phyloP scores from a whole-genome alignment of 495 filamentous ascomycete species.

The Penicillium taxi region DNA sequence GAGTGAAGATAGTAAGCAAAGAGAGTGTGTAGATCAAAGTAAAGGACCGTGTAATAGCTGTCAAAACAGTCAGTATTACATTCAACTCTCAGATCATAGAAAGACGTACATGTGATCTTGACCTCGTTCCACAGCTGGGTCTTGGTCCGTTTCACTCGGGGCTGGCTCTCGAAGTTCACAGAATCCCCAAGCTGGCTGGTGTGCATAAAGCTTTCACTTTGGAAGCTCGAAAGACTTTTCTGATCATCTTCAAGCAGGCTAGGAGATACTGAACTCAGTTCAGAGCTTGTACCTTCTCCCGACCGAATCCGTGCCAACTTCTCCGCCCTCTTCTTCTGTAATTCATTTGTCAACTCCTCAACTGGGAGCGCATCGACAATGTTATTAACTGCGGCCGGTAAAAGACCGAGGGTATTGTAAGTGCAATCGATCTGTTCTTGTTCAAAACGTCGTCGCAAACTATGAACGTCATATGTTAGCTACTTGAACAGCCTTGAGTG shows the following conservation, averaged over 20 bases:
- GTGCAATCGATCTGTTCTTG: conserved; percentile 99
- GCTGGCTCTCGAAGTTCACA: conserved; percentile 26
- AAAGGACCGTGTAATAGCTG: conserved; percentile 84
- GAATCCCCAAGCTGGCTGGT: conserved; percentile 63
- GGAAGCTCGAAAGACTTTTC: conserved; percentile 64
- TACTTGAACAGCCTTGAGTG: background rate
- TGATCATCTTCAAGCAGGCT: conserved; percentile 80
- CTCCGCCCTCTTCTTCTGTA: conserved; percentile 88
- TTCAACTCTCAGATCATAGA: background rate
- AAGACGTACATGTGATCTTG: conserved; percentile 77
- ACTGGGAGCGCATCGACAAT: conserved; percentile 83
- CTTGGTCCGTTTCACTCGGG: conserved; percentile 67
- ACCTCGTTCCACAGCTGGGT: conserved; percentile 94
- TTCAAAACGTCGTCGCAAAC: conserved; percentile 88
- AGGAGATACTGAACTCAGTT: conserved; percentile 61
- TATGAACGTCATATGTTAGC: conserved; percentile 30
- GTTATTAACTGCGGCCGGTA: conserved; percentile 83
- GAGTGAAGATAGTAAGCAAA: conserved; percentile 82
- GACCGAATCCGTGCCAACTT: conserved; percentile 50
- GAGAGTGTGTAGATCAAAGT: conserved; percentile 87
- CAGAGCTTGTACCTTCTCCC: conserved; percentile 47
- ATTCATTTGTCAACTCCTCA: conserved; percentile 78
- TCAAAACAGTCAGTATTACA: background rate
- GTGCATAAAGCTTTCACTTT: conserved; percentile 72
- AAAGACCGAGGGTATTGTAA: conserved; percentile 90